phyloP scores from a whole-genome alignment of 495 filamentous ascomycete genomes.

The Tuber aestivum region DNA sequence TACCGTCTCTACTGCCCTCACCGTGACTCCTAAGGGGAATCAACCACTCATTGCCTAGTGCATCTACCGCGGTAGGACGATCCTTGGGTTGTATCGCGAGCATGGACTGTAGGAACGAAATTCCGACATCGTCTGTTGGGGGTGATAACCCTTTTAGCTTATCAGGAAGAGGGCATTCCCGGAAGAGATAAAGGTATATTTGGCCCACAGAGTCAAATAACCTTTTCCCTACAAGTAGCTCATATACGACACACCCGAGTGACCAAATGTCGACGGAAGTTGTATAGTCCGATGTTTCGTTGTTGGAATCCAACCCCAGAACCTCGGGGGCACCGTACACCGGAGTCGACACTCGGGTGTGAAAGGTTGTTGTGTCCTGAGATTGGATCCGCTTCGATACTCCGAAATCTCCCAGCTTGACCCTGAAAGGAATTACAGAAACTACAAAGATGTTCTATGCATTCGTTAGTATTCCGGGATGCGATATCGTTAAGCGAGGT shows the following conservation, averaged over 20 bases:
- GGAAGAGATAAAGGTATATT: background rate
- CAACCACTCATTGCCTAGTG: too few species aligned
- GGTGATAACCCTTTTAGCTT: too few species aligned
- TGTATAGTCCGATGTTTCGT: slow-evolving; percentile 2
- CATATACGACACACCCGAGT: slow-evolving; percentile 5
- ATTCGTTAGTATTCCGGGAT: background rate
- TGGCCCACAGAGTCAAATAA: background rate
- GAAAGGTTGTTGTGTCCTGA: background rate
- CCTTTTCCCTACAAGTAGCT: background rate
- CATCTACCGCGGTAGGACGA: too few species aligned
- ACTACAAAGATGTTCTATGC: background rate
- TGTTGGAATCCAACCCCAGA: background rate
- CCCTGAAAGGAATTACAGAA: background rate
- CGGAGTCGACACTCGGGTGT: background rate
- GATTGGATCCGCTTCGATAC: background rate
- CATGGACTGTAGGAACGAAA: too few species aligned
- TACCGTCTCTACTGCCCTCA: background rate
- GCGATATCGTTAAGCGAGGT: background rate
- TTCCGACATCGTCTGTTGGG: too few species aligned
- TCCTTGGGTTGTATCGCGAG: too few species aligned
- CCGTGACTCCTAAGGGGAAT: too few species aligned
- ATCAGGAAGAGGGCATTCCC: too few species aligned
- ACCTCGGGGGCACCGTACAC: background rate
- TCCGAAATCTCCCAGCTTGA: background rate
- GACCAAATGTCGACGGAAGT: slow-evolving; percentile 13